Conservation (phyloP, 2,329 filamentous ascomycete species). For the Xylariales sp. region DNA sequence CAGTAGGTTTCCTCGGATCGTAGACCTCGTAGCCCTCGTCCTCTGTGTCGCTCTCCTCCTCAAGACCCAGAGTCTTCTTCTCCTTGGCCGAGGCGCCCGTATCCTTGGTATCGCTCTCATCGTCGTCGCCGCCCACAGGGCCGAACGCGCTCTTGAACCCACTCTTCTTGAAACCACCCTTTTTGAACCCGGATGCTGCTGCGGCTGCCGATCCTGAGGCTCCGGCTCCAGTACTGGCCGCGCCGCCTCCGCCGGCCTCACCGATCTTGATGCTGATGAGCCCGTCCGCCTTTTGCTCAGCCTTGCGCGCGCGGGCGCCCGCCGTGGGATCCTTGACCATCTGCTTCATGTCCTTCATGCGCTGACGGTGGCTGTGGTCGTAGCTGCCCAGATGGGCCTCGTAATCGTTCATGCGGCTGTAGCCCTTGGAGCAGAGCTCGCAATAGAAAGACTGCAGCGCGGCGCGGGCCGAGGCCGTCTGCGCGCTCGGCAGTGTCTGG, state of each 20-base stretch:
- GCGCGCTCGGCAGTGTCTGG: constrained; percentile 54
- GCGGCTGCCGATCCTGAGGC: constrained; percentile 21
- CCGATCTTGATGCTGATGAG: constrained; percentile 65
- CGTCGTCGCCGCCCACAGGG: constrained; percentile 41
- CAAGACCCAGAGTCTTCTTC: constrained; percentile 19
- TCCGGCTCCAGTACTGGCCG: constrained; percentile 22
- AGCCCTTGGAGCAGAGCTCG: constrained; percentile 87
- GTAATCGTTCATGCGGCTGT: constrained; percentile 92
- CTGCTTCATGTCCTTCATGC: constrained; percentile 82
- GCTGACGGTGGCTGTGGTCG: constrained; percentile 92
- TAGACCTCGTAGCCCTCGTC: constrained; percentile 70
- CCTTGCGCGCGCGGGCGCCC: constrained; percentile 60
- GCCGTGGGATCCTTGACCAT: constrained; percentile 70
- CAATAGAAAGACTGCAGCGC: constrained; percentile 80
- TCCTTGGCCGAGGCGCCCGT: constrained; percentile 16
- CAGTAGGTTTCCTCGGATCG: constrained; percentile 55
- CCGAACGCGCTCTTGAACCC: constrained; percentile 78
- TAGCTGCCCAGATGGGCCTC: constrained; percentile 92
- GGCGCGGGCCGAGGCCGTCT: constrained; percentile 64
- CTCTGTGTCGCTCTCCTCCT: constrained; percentile 59
- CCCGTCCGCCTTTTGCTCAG: constrained; percentile 66
- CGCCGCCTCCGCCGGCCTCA: constrained; percentile 15
- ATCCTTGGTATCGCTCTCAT: constrained; percentile 29
- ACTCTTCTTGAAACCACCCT: constrained; percentile 73
- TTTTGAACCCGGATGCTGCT: constrained; percentile 53